Conservation (phyloP, 345 rosid species). For the Dipteronia dyeriana region DNA sequence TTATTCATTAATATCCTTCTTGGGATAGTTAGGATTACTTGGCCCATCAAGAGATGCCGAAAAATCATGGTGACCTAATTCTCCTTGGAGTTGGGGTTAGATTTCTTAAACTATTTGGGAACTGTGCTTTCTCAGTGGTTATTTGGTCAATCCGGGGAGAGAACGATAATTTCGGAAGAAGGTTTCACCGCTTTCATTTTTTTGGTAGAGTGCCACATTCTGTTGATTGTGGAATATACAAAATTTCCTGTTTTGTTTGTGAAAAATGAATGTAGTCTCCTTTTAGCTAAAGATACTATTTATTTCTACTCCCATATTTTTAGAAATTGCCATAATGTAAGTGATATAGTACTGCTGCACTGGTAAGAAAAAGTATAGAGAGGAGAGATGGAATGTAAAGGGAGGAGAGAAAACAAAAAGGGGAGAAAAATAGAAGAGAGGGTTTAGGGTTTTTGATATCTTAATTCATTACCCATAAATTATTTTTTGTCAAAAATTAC, state of each 20-base stretch:
- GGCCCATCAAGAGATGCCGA: background rate
- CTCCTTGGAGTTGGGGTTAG: background rate
- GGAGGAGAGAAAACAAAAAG: background rate
- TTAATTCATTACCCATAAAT: background rate
- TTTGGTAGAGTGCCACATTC: background rate
- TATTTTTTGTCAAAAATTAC: background rate
- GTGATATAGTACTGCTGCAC: background rate
- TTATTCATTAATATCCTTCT: background rate
- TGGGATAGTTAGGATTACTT: background rate
- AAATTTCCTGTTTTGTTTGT: background rate
- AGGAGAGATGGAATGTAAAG: background rate
- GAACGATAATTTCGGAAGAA: background rate
- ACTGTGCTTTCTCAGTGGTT: background rate
- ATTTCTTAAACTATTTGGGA: background rate
- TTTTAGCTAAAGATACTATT: background rate
- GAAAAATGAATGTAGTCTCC: background rate
- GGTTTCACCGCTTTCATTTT: background rate
- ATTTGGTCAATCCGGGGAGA: background rate
- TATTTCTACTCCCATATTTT: background rate
- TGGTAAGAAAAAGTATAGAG: no score
- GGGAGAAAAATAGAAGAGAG: background rate
- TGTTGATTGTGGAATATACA: background rate
- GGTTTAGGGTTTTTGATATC: background rate
- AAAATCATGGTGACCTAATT: background rate
- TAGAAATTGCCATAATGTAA: background rate